Evolutionary conservation across 2,329 filamentous ascomycete species (phyloP).

Genomic region (Helminthosporium solani): DNA sequence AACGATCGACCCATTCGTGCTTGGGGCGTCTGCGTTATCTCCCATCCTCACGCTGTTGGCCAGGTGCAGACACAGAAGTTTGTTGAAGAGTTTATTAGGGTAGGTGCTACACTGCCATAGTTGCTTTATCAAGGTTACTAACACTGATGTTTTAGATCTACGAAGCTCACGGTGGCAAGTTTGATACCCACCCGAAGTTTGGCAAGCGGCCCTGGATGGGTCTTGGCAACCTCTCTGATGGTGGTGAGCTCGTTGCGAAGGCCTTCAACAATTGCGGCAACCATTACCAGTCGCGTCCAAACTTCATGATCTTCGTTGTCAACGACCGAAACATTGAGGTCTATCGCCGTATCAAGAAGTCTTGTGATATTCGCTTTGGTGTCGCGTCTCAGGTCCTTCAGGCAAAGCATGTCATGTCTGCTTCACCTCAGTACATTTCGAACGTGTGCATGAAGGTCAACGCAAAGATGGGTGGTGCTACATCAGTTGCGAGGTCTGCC

Average conservation of each 20-base stretch:
- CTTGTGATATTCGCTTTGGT: slow-evolving; percentile 80
- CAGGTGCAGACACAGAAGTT: slow-evolving; percentile 44
- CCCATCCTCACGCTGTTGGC: slow-evolving; percentile 51
- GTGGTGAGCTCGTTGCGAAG: slow-evolving; percentile 55
- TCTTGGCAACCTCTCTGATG: slow-evolving; percentile 32
- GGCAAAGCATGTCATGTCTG: slow-evolving; percentile 65
- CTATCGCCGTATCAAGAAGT: slow-evolving; percentile 88
- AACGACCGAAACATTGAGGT: slow-evolving; percentile 67
- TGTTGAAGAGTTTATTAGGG: slow-evolving; percentile 59
- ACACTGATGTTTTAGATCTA: slow-evolving; percentile 45
- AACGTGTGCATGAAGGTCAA: slow-evolving; percentile 97
- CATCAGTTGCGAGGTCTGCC: slow-evolving; percentile 53
- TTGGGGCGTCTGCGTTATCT: slow-evolving; percentile 75
- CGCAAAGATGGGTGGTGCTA: slow-evolving; percentile 86
- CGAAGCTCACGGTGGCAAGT: slow-evolving; percentile 59
- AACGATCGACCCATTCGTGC: slow-evolving; percentile 64
- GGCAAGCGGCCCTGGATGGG: slow-evolving; percentile 37
- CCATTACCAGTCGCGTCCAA: slow-evolving; percentile 58
- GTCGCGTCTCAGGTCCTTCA: slow-evolving; percentile 83
- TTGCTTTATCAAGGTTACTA: too few relatives aligned
- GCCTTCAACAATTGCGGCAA: slow-evolving; percentile 59
- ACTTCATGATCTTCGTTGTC: slow-evolving; percentile 79
- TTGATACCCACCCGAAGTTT: slow-evolving; percentile 40
- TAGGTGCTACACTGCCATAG: too few relatives aligned
- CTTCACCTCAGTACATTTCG: slow-evolving; percentile 79